Evolutionary conservation across 768 basidiomycete species (phyloP), one percentile per base, ranked within the genome.

Genomic region (Candolleomyces aberdarensis): DNA sequence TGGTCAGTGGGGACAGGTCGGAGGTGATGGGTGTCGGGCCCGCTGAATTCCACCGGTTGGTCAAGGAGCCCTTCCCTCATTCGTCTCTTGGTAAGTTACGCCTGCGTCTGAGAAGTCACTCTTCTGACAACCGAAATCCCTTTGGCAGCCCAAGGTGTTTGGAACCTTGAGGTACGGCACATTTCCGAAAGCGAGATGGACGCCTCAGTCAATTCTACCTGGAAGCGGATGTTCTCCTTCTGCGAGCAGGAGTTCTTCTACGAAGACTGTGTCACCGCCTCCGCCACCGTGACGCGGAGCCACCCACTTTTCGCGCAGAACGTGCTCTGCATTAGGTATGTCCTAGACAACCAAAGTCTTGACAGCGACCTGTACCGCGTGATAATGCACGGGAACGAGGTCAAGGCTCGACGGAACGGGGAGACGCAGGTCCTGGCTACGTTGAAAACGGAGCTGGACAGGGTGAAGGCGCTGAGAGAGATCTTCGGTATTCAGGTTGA

Each of bases 141-240:
- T 36, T 36, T 36, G 32, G 7, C 60, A 19, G 36, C 54, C 60
- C 58, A 63, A 64, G n/a, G 58, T n/a, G 59, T 55, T n/a, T 66
- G 65, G 70, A 65, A 65, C 49, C 61, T 73, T 22, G 65, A 72
- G 57, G 62, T 65, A 7, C 46, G 49, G 47, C 66, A 67, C 58
- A 29, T 46, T 19, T 62, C 62, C 41, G 19, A 60, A 17, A 20
- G 39, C 17, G 17, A 47, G 10, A 32, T 11, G 2, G 14, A 14
- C 14, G 5, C 13, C 20, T 26, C 56, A 57, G 43, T 43, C 7
- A 43, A 49, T 36, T 9, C n/a, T 15, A 57, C 41, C 14, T 76
- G 73, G 74, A 58, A 56, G 32, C 54, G 70, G 10, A 61, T 70
- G 15, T 72, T 67, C 52, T 57, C 68, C n/a, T 74, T 76, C 59